A percentile compares a stretch with the other conserved stretches of the same genome.
Conservation (phyloP, 768 basidiomycete species). For the Collybia nuda region DNA sequence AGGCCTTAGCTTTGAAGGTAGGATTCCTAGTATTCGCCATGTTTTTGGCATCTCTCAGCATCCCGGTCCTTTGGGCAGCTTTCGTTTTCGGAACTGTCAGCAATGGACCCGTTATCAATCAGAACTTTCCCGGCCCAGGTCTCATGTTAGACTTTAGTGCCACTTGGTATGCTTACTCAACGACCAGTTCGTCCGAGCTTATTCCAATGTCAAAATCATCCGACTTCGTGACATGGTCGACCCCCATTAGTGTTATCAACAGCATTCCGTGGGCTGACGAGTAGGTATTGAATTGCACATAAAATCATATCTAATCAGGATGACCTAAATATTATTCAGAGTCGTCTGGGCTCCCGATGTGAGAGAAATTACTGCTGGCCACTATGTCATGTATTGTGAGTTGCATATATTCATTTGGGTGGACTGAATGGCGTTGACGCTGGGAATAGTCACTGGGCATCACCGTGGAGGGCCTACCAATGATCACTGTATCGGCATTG, state of each 20-base stretch:
- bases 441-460: constrained; percentile 18
- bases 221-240: constrained; percentile 17
- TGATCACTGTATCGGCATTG: constrained; percentile 25
- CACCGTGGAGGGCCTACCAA: constrained; percentile 4
- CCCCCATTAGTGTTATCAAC: constrained; percentile 2
- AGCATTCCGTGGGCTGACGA: constrained; percentile 16
- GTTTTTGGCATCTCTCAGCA: background rate
- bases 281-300: constrained; percentile 8
- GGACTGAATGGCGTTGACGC: background rate
- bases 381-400: constrained; percentile 8
- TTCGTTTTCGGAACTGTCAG: constrained; percentile 1
- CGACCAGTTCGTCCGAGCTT: constrained; percentile 1
- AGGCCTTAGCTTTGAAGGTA: too few species aligned
- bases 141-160: constrained; percentile 10
- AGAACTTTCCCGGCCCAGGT: constrained; percentile 13
- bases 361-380: constrained; percentile 3
- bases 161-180: constrained; percentile 11
- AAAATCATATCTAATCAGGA: background rate
- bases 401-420: background rate
- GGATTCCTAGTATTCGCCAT: background rate
- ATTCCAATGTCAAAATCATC: constrained; percentile 7
- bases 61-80: background rate
- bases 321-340: background rate
- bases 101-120: constrained; percentile 6
- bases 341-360: constrained; percentile 21